Evolutionary conservation across 495 filamentous ascomycete genomes (phyloP).

Genomic region (Lasiosphaeria ovina): DNA sequence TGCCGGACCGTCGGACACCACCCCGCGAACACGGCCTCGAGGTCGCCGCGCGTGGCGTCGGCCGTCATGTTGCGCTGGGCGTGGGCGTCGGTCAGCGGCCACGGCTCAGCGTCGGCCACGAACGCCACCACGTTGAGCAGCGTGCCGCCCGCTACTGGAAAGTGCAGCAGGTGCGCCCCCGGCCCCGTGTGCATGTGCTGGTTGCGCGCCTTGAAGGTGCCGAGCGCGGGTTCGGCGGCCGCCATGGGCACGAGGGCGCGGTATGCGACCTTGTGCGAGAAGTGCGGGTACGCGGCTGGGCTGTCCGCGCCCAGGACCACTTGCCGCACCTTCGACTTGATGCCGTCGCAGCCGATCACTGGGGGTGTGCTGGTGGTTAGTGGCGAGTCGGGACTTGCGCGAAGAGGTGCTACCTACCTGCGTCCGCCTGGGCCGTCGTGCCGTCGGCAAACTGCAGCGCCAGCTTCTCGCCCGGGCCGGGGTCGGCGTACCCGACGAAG

Average conservation of each 20-base stretch:
- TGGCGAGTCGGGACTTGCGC: neutral
- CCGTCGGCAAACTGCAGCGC: slow-evolving; percentile 50
- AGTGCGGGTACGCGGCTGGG: slow-evolving; percentile 39
- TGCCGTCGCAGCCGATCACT: slow-evolving; percentile 55
- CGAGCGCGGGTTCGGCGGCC: slow-evolving; percentile 35
- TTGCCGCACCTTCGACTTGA: slow-evolving; percentile 45
- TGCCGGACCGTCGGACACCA: slow-evolving; percentile 21
- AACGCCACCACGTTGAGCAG: slow-evolving; percentile 49
- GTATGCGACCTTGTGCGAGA: slow-evolving; percentile 44
- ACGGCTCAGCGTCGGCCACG: slow-evolving; percentile 33
- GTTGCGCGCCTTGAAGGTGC: slow-evolving; percentile 39
- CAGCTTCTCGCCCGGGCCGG: slow-evolving; percentile 27
- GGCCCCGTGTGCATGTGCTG: slow-evolving; percentile 46
- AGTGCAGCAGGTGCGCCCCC: slow-evolving; percentile 42
- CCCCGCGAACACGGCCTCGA: slow-evolving; percentile 13
- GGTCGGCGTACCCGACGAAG: slow-evolving; percentile 25
- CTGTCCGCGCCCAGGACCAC: slow-evolving; percentile 36
- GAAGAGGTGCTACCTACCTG: slow-evolving; percentile 29
- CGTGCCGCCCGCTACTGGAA: slow-evolving; percentile 28
- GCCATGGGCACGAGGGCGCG: slow-evolving; percentile 49
- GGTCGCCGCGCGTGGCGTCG: slow-evolving; percentile 20
- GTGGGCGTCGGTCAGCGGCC: slow-evolving; percentile 29
- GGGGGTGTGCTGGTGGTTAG: too few relatives aligned
- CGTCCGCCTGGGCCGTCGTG: slow-evolving; percentile 42
- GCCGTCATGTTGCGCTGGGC: slow-evolving; percentile 16